Evolutionary conservation across 1,284 basidiomycete species (phyloP).

Genomic region (Ceratobasidium sp.): DNA sequence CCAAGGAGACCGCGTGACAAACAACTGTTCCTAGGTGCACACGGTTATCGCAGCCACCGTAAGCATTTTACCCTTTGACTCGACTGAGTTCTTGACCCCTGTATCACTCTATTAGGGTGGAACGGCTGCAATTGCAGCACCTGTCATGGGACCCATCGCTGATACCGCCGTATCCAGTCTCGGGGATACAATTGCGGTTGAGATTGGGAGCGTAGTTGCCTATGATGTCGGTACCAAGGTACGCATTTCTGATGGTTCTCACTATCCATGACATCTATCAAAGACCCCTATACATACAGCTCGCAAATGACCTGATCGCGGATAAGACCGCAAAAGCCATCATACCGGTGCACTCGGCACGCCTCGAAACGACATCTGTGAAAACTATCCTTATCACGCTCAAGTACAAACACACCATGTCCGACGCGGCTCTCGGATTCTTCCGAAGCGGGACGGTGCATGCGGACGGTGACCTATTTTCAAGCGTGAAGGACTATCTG

Average conservation of each 20-base stretch:
- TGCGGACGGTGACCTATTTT: slow-evolving; percentile 66
- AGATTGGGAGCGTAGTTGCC: slow-evolving; percentile 44
- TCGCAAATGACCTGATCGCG: slow-evolving; percentile 67
- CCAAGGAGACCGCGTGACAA: neutral
- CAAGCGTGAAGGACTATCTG: slow-evolving; percentile 71
- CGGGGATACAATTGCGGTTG: slow-evolving; percentile 47
- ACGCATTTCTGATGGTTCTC: slow-evolving; percentile 10
- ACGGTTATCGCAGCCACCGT: slow-evolving; percentile 70
- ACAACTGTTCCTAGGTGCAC: slow-evolving; percentile 56
- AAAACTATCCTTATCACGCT: slow-evolving; percentile 69
- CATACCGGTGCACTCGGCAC: slow-evolving; percentile 64
- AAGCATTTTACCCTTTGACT: slow-evolving; percentile 49
- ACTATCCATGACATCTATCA: neutral
- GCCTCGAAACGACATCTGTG: slow-evolving; percentile 67
- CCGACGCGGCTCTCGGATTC: slow-evolving; percentile 70
- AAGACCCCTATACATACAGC: slow-evolving; percentile 29
- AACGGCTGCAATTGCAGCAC: slow-evolving; percentile 66
- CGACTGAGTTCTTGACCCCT: slow-evolving; percentile 26
- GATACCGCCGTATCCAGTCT: slow-evolving; percentile 44
- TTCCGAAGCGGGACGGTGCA: slow-evolving; percentile 67
- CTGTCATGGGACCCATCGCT: slow-evolving; percentile 60
- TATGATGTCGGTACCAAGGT: slow-evolving; percentile 61
- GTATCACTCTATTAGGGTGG: slow-evolving; percentile 60
- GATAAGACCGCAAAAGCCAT: slow-evolving; percentile 62
- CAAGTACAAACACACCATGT: slow-evolving; percentile 67